Evolutionary conservation across 2,329 filamentous ascomycete species (phyloP).

Genomic region (Aspergillus quadrilineatus): DNA sequence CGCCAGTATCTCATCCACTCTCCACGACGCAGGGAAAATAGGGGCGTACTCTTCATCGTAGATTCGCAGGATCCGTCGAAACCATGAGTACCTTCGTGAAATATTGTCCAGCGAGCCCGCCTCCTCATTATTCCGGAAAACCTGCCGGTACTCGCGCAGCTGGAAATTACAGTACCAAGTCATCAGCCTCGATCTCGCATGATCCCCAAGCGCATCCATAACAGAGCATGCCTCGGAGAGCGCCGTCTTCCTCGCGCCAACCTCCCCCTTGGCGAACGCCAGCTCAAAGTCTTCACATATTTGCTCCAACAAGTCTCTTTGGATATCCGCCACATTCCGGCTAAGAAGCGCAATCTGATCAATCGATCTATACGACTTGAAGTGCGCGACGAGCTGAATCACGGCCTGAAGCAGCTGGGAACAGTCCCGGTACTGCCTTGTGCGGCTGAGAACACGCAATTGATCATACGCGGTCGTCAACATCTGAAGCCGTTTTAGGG

Average conservation of each 20-base stretch:
- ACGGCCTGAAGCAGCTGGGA: slow-evolving; percentile 92
- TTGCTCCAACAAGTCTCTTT: slow-evolving; percentile 89
- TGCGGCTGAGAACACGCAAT: slow-evolving; percentile 75
- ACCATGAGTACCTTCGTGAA: slow-evolving; percentile 91
- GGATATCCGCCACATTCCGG: slow-evolving; percentile 87
- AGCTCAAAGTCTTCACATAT: slow-evolving; percentile 99
- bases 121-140: slow-evolving; percentile 95
- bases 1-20: slow-evolving; percentile 83
- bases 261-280: slow-evolving; percentile 85
- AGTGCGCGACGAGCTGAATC: slow-evolving; percentile 95
- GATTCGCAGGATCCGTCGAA: slow-evolving; percentile 89
- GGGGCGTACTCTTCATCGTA: slow-evolving; percentile 89
- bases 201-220: slow-evolving; percentile 90
- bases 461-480: slow-evolving; percentile 98
- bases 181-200: slow-evolving; percentile 75
- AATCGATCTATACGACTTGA: slow-evolving; percentile 96
- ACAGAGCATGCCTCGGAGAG: slow-evolving; percentile 87
- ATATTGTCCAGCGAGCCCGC: slow-evolving; percentile 97
- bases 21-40: slow-evolving; percentile 86
- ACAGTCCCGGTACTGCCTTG: slow-evolving; percentile 90
- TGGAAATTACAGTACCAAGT: slow-evolving; percentile 99
- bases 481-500: slow-evolving; percentile 96
- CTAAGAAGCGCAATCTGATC: slow-evolving; percentile 95
- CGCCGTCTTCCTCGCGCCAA: slow-evolving; percentile 65
- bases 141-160: slow-evolving; percentile 88